phyloP scores from a whole-genome alignment of 1,139 yeast species.

The Geotrichum phurueaensis region DNA sequence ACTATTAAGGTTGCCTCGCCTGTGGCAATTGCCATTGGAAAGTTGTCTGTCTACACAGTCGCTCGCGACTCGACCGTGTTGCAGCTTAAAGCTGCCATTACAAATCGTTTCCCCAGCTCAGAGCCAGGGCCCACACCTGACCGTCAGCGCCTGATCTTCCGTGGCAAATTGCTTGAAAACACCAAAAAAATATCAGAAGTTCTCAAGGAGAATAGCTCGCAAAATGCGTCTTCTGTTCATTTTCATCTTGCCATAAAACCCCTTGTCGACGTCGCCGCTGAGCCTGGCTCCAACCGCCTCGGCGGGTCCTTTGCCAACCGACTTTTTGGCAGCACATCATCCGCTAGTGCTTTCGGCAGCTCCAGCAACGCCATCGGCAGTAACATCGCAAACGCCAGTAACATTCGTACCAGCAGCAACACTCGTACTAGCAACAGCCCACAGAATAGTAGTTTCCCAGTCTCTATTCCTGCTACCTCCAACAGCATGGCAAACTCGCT shows the following conservation, averaged over 20 bases:
- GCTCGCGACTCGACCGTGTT: conserved; percentile 4
- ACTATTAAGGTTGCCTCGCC: conserved; percentile 16
- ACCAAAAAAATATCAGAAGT: conserved; percentile 4
- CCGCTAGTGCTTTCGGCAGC: not conserved
- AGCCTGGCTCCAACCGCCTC: not conserved
- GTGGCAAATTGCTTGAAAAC: conserved; percentile 15
- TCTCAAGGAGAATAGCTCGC: conserved; percentile 5
- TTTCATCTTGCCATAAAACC: conserved; percentile 16
- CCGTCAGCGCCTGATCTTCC: conserved; percentile 16
- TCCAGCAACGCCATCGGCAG: not conserved
- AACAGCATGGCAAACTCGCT: not conserved
- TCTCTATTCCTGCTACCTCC: not conserved
- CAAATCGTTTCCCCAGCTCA: conserved; percentile 3
- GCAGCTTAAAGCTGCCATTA: conserved; percentile 1
- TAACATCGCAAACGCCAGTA: not conserved
- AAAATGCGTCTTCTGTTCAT: conserved; percentile 9
- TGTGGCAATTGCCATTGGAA: conserved; percentile 12
- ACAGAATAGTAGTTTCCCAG: not conserved
- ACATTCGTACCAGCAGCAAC: not conserved
- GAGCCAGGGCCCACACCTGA: conserved; percentile 12
- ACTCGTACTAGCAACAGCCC: not conserved
- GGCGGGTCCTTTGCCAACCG: not conserved
- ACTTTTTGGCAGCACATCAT: not conserved
- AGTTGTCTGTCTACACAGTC: conserved; percentile 1
- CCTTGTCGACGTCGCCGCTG: not conserved